Base-by-base conservation (phyloP, 176 grass and related monocot genomes). In the Oryza meridionalis region DNA sequence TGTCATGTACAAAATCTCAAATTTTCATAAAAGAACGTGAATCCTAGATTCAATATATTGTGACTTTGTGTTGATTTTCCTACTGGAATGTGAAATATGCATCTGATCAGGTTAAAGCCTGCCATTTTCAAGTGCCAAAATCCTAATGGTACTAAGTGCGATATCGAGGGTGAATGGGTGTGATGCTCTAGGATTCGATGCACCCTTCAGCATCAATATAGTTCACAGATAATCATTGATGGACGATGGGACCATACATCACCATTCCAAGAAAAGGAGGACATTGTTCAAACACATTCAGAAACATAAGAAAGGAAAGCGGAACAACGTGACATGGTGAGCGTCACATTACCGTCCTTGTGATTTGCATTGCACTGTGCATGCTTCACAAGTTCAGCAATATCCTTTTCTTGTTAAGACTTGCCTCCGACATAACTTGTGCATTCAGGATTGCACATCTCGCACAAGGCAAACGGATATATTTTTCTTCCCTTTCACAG, bases 401-500 rank as follows among this genome's bases (percentile, higher is more conserved):
- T 19, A 55, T 6, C 55, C 55, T 59, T 59, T n/a, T 59, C 19
- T n/a, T 59, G 46, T 59, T 59, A 11, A 59, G 55, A 22, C 19
- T n/a, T n/a, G 19, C 55, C 55, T n/a, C 55, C 17, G 19, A 67
- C 33, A 65, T 21, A 45, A 9, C 61, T 25, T 25, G 21, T 9
- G 65, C 19, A 33, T 24, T 45, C 29, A 53, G 21, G 72, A 73
- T 33, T 45, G 33, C 32, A 8, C 32, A 43, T 27, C 26, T 27
- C n/a, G 0, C 50, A 40, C 1, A 71, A 59, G n/a, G 50, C 53
- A 33, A 73, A 46, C 19, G 0, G 70, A 47, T n/a, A 59, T 61
- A 22, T 37, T 47, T 22, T 65, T 65, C 26, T 62, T 65, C 82
- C 13, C 63, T 73, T 33, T 77, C 62, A 67, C 46, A 47, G 33